A percentile compares a stretch with the other conserved stretches of the same genome.
Evolutionary conservation across 176 grass and related monocot genomes (phyloP).

Genomic region (Raddia distichophylla): DNA sequence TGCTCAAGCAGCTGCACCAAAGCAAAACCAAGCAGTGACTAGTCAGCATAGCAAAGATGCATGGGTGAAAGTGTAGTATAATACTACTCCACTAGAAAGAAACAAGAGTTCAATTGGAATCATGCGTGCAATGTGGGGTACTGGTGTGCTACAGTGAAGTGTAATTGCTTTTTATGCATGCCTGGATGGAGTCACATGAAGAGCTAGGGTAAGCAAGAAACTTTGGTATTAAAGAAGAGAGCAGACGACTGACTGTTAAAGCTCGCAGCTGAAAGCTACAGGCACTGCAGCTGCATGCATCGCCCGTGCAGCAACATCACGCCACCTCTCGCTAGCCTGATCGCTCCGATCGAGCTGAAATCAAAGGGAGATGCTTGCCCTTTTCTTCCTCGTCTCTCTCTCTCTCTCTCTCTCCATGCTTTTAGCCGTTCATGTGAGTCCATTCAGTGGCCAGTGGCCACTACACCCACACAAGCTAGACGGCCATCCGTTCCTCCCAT

Average conservation of each 20-base stretch:
- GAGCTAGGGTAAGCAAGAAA: conserved; percentile 20
- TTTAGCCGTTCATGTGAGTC: conserved; percentile 43
- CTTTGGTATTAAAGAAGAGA: conserved; percentile 47
- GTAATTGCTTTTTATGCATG: conserved; percentile 48
- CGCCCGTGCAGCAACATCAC: conserved; percentile 45
- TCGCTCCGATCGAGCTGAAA: conserved; percentile 40
- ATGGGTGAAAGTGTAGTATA: not conserved
- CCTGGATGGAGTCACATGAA: conserved; percentile 43
- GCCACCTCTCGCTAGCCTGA: conserved; percentile 34
- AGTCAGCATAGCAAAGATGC: not conserved
- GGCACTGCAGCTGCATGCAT: conserved; percentile 47
- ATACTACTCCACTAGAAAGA: not conserved
- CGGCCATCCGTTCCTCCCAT: conserved; percentile 41
- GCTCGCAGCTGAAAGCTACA: conserved; percentile 44
- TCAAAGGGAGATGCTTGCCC: conserved; percentile 42
- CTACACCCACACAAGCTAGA: conserved; percentile 30
- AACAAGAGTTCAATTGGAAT: conserved; percentile 25
- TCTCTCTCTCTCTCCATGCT: conserved; percentile 30
- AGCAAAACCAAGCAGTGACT: conserved; percentile 31
- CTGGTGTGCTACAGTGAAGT: not conserved
- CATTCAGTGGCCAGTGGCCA: conserved; percentile 45
- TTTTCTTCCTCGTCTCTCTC: conserved; percentile 34
- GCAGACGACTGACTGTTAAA: conserved; percentile 30
- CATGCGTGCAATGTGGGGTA: not conserved
- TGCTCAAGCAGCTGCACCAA: conserved; percentile 34